Base-by-base conservation (phyloP, 352 stramenopile genomes). In the Phytophthora hibernalis region DNA sequence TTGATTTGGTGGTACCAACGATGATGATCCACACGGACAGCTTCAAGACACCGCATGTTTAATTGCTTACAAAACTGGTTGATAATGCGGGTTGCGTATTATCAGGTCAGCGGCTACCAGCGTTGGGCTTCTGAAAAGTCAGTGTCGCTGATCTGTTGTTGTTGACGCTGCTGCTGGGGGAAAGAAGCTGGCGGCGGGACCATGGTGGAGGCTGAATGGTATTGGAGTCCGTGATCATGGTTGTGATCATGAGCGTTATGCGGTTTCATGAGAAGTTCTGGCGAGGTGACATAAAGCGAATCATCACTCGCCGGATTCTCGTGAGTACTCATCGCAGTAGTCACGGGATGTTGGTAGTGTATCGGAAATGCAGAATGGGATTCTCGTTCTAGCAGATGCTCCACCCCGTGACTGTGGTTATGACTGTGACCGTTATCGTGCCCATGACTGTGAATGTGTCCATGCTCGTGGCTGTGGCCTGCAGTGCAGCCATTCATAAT, bases 291-390 rank as follows among this genome's bases (percentile, higher is more conserved):
- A 18, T 49, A 69, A 18, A 57, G 47, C 0, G 69, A 77, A 37
- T 91, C 81, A 40, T 89, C 80, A n/a, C 78, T 81, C 2, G 73
- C 83, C 2, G 83, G 76, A 52, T 90, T 90, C 55, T 90, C 80
- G 48, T 85, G 76, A 20, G 80, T 89, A 18, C 78, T 88, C 82
- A 88, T 83, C n/a, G 59, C 59, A 1, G 64, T 74, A n/a, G 9
- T 26, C 52, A 60, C 18, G 49, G 66, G 33, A 1, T 72, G 28
- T 28, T 78, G 61, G 2, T 55, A 21, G 35, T 83, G 61, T 28
- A 60, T 53, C 1, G 65, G 22, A 56, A 68, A 59, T 15, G 48
- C 16, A 30, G 37, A 49, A 44, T 65, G 35, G n/a, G 58, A 9
- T 45, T 61, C 56, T 20, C 6, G 26, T 31, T 31, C 2, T 31